These are phyloP conservation scores for Fusarium annulatum DNA, from an alignment of 2,329 filamentous ascomycete species.

Conservation along the genomic window DNA sequence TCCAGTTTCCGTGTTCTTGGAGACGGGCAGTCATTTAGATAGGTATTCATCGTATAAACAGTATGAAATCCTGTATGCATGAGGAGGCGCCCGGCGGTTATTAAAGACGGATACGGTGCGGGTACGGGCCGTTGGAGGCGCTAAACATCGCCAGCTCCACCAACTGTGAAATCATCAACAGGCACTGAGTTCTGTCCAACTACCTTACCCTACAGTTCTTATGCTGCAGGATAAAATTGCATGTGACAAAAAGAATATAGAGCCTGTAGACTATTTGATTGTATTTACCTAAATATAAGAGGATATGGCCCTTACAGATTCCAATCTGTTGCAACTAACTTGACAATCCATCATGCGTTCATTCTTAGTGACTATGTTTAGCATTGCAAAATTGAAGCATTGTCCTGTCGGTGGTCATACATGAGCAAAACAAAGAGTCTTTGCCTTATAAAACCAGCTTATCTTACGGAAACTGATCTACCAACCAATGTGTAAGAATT, in stretches of 20 bases:
- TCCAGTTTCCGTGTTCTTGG: not conserved
- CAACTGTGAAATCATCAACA: not conserved
- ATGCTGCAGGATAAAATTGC: not conserved
- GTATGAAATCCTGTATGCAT: too few species aligned
- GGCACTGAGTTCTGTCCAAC: not conserved
- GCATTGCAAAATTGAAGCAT: too few species aligned
- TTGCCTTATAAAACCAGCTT: not conserved
- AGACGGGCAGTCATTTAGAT: accelerated
- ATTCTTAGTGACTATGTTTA: not conserved
- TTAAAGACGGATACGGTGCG: conserved; percentile 3
- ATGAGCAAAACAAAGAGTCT: not conserved
- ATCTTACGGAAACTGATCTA: not conserved
- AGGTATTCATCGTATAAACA: not conserved
- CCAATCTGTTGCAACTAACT: too few species aligned
- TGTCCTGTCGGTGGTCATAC: not conserved
- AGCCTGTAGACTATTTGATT: not conserved
- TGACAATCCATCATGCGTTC: not conserved
- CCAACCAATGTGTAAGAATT: not conserved
- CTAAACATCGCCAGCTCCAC: conserved; percentile 19
- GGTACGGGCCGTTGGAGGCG: conserved; percentile 34
- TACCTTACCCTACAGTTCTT: not conserved
- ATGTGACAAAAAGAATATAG: not conserved
- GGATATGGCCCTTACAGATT: not conserved
- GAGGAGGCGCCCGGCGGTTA: not conserved
- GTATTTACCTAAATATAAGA: not conserved